These are phyloP conservation scores for Monosporozyma aerobia DNA, from an alignment of 805 yeast species.

Conservation along the genomic window DNA sequence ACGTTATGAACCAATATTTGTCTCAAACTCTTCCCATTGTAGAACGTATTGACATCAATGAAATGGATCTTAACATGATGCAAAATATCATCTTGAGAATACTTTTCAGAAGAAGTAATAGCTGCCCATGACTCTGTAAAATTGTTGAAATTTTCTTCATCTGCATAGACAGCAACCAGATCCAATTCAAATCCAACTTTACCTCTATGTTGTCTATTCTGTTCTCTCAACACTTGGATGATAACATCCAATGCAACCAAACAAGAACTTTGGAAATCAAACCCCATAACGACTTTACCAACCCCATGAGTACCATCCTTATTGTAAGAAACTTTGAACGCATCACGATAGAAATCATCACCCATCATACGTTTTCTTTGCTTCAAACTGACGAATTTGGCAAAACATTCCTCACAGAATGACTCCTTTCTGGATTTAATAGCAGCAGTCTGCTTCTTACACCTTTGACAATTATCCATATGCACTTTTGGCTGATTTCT, in stretches of 20 bases:
- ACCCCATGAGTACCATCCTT: slow-evolving; percentile 17
- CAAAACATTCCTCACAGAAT: slow-evolving; percentile 45
- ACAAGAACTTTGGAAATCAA: slow-evolving; percentile 57
- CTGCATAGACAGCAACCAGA: slow-evolving; percentile 33
- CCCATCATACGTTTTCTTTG: slow-evolving; percentile 66
- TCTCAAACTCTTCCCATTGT: slow-evolving; percentile 24
- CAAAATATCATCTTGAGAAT: slow-evolving; percentile 12
- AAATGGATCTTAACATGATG: slow-evolving; percentile 35
- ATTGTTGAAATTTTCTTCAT: slow-evolving; percentile 11
- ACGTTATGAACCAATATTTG: slow-evolving; percentile 30
- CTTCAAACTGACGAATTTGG: slow-evolving; percentile 64
- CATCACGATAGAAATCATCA: slow-evolving; percentile 62
- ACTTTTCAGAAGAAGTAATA: slow-evolving; percentile 6
- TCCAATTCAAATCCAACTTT: slow-evolving; percentile 56
- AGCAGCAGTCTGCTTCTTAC: slow-evolving; percentile 12
- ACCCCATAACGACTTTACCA: slow-evolving; percentile 44
- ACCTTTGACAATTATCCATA: slow-evolving; percentile 17
- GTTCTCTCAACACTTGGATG: slow-evolving; percentile 52
- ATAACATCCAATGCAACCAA: slow-evolving; percentile 61
- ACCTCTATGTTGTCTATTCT: slow-evolving; percentile 50
- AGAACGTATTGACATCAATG: slow-evolving; percentile 35
- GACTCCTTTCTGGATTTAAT: slow-evolving; percentile 26
- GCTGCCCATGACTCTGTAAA: slow-evolving; percentile 10
- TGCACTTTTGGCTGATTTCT: background rate
- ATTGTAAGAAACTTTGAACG: slow-evolving; percentile 40